phyloP scores from a whole-genome alignment of 2,329 filamentous ascomycete species.

The Fusarium pseudocircinatum region DNA sequence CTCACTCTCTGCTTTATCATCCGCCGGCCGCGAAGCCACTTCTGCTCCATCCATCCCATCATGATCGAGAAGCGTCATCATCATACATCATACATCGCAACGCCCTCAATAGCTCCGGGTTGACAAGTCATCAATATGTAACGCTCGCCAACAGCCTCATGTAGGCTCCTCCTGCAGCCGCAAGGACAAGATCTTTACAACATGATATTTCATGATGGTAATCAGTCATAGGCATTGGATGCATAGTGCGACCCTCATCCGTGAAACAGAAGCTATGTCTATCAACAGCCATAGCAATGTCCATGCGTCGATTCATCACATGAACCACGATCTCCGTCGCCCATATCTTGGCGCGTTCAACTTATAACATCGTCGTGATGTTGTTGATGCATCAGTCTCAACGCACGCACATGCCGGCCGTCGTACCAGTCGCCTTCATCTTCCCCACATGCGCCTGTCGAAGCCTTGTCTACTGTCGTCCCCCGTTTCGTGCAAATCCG shows the following conservation, averaged over 20 bases:
- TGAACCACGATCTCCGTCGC: constrained; percentile 11
- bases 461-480: constrained; percentile 16
- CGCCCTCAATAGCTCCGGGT: background rate
- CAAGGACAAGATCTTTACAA: background rate
- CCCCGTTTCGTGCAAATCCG: constrained; percentile 30
- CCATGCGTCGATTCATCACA: constrained; percentile 10
- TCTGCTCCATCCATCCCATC: background rate
- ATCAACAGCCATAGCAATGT: background rate
- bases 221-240: background rate
- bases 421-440: background rate
- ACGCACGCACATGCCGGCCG: constrained; percentile 4
- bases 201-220: background rate
- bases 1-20: background rate
- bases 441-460: constrained; percentile 38
- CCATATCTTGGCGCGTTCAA: constrained; percentile 25
- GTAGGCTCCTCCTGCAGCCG: background rate
- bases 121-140: background rate
- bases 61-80: constrained; percentile 14
- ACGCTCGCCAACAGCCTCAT: background rate
- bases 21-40: constrained; percentile 15
- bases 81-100: constrained; percentile 4
- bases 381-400: constrained; percentile 18
- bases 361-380: constrained; percentile 17
- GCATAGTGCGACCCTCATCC: background rate
- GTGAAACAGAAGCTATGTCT: background rate